A percentile compares a stretch with the other conserved stretches of the same genome.
Evolutionary conservation across 257 asterid species (phyloP).

Genomic region (Capsicum rhomboideum): DNA sequence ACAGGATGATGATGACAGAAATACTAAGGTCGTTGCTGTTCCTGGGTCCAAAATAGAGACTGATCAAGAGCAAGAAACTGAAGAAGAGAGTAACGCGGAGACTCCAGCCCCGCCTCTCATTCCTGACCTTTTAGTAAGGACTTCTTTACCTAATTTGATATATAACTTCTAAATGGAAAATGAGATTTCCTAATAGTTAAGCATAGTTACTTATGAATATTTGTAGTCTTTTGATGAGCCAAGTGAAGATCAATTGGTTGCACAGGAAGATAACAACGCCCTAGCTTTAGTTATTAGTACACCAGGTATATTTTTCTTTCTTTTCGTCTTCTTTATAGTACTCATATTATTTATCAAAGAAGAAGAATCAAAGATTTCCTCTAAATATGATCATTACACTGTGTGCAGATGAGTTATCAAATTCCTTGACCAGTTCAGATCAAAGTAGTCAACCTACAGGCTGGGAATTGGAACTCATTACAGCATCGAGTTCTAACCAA

Average conservation of each 20-base stretch:
- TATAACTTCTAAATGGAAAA: not conserved
- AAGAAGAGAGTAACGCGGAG: constrained; percentile 14
- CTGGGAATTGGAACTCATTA: constrained; percentile 66
- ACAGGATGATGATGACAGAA: constrained; percentile 30
- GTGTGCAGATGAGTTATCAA: constrained; percentile 16
- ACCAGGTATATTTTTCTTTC: constrained; percentile 27
- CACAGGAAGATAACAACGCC: constrained; percentile 11
- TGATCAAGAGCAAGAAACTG: constrained; percentile 20
- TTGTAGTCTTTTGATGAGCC: constrained; percentile 57
- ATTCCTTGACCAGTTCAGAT: constrained; percentile 15
- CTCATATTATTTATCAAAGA: not conserved
- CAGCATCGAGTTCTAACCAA: constrained; percentile 18
- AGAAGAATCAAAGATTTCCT: not conserved
- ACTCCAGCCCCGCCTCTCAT: constrained; percentile 28
- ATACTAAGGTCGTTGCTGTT: constrained; percentile 19
- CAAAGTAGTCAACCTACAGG: constrained; percentile 26
- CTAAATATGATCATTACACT: not conserved
- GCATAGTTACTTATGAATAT: not conserved
- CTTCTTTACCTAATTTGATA: not conserved
- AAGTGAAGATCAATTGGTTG: constrained; percentile 29
- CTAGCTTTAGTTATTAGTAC: constrained; percentile 16
- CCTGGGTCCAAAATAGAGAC: constrained; percentile 15
- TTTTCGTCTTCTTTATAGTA: not conserved
- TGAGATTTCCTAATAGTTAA: not conserved
- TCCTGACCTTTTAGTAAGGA: constrained; percentile 56